Evolutionary conservation across 192 early-diverging fungal species (phyloP), one percentile per base, ranked within the genome.

Genomic region (Mortierella hygrophila): DNA sequence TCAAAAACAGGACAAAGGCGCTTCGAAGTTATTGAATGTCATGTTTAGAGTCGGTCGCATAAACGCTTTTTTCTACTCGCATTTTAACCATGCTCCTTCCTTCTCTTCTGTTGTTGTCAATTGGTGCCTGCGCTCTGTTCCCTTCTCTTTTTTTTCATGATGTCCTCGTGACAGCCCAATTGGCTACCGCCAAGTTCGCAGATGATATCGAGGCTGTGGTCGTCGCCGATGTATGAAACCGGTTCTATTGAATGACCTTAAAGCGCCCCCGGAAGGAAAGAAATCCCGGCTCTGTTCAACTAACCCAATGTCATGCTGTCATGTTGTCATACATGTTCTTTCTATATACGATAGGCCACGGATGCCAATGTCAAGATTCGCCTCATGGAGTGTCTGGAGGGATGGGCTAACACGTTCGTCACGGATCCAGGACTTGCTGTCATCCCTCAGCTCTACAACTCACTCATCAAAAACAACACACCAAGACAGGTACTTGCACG

Each of bases 311-410:
- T 65, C 26, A 18, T 65, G 15, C 11, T 74, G 47, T 32, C 26
- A 18, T 65, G 15, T 13, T 74, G 47, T 32, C 46, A 72, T 72
- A 40, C 13, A 1, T 20, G 9, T 32, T 0, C 20, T 10, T 6
- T 41, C n/a, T 40, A 65, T 65, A 49, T 37, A 6, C 42, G 47
- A 23, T 81, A 86, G 84, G 78, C 72, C 6, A 86, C 84, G 0
- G 84, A 86, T 54, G 79, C 76, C 32, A 86, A 86, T 68, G 84
- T 86, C 75, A 86, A 86, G 72, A 86, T 86, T 57, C 75, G 76
- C 9, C 69, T 86, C 63, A 86, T 86, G 84, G 84, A 86, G 72
- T 38, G 84, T 7, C n/a, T 86, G 84, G 70, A 80, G 26, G 74
- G 52, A 35, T 86, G 84, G 84, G 79, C 84, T 46, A 54, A 70